Evolutionary conservation across 2,329 filamentous ascomycete genomes (phyloP).

Genomic region (Cylindrodendrum hubeiense): DNA sequence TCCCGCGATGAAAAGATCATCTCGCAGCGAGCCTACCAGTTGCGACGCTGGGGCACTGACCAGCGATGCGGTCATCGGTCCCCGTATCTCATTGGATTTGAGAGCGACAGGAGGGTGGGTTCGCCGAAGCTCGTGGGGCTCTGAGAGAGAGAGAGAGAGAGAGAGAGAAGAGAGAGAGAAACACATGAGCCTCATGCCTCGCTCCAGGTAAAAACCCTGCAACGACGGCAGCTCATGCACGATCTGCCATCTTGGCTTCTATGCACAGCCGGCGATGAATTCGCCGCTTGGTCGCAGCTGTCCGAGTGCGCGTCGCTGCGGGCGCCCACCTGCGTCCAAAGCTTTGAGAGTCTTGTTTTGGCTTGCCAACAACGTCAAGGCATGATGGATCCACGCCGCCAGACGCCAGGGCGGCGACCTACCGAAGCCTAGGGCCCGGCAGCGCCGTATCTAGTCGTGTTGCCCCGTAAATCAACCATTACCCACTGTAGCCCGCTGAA

Average conservation of each 20-base stretch:
- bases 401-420: neutral
- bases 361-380: neutral
- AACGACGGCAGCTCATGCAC: constrained; percentile 15
- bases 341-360: neutral
- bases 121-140: neutral
- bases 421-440: neutral
- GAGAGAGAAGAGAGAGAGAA: neutral
- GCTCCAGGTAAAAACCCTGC: constrained; percentile 7
- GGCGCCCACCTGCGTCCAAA: constrained; percentile 2
- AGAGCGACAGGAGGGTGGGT: neutral
- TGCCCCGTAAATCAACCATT: neutral
- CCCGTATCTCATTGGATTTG: neutral
- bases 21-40: neutral
- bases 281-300: constrained; percentile 1
- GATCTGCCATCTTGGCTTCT: constrained; percentile 5
- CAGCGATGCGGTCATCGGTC: constrained; percentile 5
- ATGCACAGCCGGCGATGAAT: constrained; percentile 7
- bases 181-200: constrained; percentile 1
- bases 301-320: constrained; percentile 3
- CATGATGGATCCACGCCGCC: neutral
- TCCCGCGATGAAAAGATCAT: neutral
- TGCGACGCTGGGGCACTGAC: neutral
- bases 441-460: neutral
- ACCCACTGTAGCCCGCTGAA: neutral
- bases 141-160: neutral